Conservation (phyloP, 768 basidiomycete species). For the Dendrothele bispora region DNA sequence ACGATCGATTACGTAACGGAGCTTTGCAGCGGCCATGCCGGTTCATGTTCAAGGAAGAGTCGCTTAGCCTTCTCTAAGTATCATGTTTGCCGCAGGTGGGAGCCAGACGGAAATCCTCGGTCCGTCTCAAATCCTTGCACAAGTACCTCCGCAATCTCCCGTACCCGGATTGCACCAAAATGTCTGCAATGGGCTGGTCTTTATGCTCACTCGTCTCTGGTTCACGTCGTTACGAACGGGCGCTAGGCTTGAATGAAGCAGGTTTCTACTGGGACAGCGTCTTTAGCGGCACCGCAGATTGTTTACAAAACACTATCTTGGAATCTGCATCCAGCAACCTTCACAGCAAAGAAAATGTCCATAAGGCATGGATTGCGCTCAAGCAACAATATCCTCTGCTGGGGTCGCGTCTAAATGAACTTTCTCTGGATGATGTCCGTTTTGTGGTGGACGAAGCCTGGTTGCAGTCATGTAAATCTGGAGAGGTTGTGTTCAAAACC, state of each 20-base stretch:
- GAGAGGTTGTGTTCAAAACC: constrained; percentile 21
- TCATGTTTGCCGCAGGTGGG: too few species aligned
- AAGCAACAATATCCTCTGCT: constrained; percentile 53
- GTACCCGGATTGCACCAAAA: too few species aligned
- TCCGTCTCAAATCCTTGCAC: too few species aligned
- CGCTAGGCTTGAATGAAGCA: constrained; percentile 20
- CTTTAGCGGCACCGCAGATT: constrained; percentile 27
- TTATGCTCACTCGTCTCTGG: too few species aligned
- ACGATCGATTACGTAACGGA: background rate
- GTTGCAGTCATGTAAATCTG: constrained; percentile 19
- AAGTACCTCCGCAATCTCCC: too few species aligned
- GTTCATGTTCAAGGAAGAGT: too few species aligned
- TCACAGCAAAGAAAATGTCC: constrained; percentile 29
- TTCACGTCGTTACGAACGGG: constrained; percentile 26
- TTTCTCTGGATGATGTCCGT: constrained; percentile 23
- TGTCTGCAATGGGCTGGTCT: too few species aligned
- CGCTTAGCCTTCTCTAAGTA: too few species aligned
- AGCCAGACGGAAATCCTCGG: too few species aligned
- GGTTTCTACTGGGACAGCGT: constrained; percentile 19
- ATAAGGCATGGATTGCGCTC: constrained; percentile 42
- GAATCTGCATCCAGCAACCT: constrained; percentile 20
- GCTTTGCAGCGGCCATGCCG: too few species aligned
- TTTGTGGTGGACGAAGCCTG: constrained; percentile 43
- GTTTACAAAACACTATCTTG: constrained; percentile 31
- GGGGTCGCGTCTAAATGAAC: constrained; percentile 37